Conservation (phyloP, 176 grass and related monocot genomes). For the Paspalum vaginatum region DNA sequence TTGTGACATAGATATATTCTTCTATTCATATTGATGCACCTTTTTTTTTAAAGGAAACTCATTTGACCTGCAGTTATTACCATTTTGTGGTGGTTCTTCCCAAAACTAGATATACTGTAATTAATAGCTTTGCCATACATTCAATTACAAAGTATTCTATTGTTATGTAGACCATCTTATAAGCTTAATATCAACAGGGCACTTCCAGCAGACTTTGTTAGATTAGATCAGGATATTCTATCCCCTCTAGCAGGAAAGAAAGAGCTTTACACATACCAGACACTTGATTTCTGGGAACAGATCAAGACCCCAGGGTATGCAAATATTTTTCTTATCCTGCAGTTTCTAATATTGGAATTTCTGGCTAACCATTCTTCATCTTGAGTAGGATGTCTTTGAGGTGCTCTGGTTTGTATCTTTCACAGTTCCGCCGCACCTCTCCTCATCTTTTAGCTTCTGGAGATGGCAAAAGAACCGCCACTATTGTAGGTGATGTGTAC, state of each 20-base stretch:
- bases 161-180: neutral
- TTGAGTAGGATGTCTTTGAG: constrained; percentile 89
- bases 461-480: constrained; percentile 67
- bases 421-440: constrained; percentile 76
- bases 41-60: neutral
- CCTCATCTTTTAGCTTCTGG: constrained; percentile 87
- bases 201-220: constrained; percentile 91
- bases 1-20: constrained; percentile 26
- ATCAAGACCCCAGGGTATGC: constrained; percentile 97
- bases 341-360: constrained; percentile 28
- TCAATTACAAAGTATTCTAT: constrained; percentile 2
- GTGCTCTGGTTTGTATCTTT: constrained; percentile 92
- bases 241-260: constrained; percentile 98
- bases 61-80: neutral
- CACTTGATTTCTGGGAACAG: constrained; percentile 98
- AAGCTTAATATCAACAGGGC: constrained; percentile 72
- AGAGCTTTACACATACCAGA: constrained; percentile 91
- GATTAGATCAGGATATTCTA: constrained; percentile 98
- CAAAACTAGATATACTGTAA: neutral
- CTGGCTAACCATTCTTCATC: constrained; percentile 22
- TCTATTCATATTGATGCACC: constrained; percentile 19
- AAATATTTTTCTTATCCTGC: constrained; percentile 18
- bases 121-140: neutral
- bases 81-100: neutral
- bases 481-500: constrained; percentile 89